Percentiles rank a stretch among this genome's conserved stretches.
phyloP scores from a whole-genome alignment of 768 basidiomycete genomes.

The Tricholomella constricta region DNA sequence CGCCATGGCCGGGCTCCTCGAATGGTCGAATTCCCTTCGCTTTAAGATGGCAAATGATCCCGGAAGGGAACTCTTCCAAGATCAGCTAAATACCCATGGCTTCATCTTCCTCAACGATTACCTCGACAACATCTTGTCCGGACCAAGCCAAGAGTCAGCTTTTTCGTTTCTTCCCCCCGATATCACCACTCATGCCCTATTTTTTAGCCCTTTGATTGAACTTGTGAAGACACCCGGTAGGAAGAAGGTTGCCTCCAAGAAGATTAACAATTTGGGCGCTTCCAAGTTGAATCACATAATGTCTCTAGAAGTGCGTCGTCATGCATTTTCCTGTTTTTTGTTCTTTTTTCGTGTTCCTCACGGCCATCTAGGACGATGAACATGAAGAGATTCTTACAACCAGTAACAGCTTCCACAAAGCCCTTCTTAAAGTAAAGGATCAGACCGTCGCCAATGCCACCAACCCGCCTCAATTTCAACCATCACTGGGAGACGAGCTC shows the following conservation, averaged over 20 bases:
- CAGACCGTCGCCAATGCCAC: not conserved
- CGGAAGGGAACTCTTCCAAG: slow-evolving; percentile 68
- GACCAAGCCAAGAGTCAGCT: slow-evolving; percentile 66
- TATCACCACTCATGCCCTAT: not conserved
- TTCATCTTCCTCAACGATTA: slow-evolving; percentile 82
- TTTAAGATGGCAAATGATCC: slow-evolving; percentile 72
- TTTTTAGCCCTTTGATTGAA: slow-evolving; percentile 66
- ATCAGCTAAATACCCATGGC: slow-evolving; percentile 74
- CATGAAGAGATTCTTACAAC: slow-evolving; percentile 43
- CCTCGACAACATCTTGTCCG: slow-evolving; percentile 68
- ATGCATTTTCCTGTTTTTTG: not conserved
- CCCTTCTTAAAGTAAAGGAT: slow-evolving; percentile 39
- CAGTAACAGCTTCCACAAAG: slow-evolving; percentile 49
- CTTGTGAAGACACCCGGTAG: slow-evolving; percentile 84
- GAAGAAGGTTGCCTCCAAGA: slow-evolving; percentile 57
- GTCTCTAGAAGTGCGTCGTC: slow-evolving; percentile 45
- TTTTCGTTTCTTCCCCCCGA: not conserved
- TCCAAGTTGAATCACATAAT: slow-evolving; percentile 48
- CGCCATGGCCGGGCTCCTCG: slow-evolving; percentile 49
- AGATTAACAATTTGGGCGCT: slow-evolving; percentile 41
- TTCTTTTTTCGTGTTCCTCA: too few species aligned
- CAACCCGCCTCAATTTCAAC: not conserved
- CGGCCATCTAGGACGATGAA: slow-evolving; percentile 32
- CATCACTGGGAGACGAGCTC: not conserved
- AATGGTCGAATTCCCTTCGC: slow-evolving; percentile 71